Evolutionary conservation across 2,329 filamentous ascomycete species (phyloP), one percentile per base, ranked within the genome.

Genomic region (Aspergillus proliferans): DNA sequence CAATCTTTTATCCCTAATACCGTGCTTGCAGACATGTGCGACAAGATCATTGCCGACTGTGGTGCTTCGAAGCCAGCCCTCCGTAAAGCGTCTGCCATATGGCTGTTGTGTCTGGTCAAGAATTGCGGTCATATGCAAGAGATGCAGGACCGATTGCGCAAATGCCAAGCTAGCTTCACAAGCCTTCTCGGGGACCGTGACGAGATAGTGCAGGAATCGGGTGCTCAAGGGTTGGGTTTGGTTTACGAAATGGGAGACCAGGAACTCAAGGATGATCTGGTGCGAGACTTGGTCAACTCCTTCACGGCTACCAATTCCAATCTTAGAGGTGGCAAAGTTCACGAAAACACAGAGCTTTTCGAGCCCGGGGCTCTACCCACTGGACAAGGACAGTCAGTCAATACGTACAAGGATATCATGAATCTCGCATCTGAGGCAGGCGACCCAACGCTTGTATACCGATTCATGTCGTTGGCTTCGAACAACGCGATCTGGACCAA

Each of bases 401-500:
- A 89, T 0, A 97, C 92, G 0, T 98, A 98, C 74, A 95, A 95
- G 65, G 93, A 98, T 63, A 97, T 98, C 57, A 87, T 98, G 68
- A 93, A 80, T 58, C 76, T 98, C 43, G 93, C 93, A n/a, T 88
- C 92, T 40, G 93, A 98, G 71, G 91, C 96, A 30, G 93, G 93
- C 9, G 92, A 98, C 61, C 92, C 93, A 50, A 91, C 87, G 58
- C 76, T 98, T n/a, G 88, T 97, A 1, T 98, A 98, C 74, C 89
- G 91, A 52, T 97, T 98, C 72, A 98, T 98, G 93, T 92, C 91
- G 0, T 78, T 98, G 57, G 93, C 93, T 2, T 89, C 90, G 1
- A 95, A 96, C 62, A 94, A 95, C 43, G 90, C 91, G 0, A 94
- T 95, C 14, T 98, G 93, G 93, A 92, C 90, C 1, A 95, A 90